These are phyloP conservation scores for Candida nitratophila DNA, from an alignment of 805 yeast genomes.

Conservation along the genomic window DNA sequence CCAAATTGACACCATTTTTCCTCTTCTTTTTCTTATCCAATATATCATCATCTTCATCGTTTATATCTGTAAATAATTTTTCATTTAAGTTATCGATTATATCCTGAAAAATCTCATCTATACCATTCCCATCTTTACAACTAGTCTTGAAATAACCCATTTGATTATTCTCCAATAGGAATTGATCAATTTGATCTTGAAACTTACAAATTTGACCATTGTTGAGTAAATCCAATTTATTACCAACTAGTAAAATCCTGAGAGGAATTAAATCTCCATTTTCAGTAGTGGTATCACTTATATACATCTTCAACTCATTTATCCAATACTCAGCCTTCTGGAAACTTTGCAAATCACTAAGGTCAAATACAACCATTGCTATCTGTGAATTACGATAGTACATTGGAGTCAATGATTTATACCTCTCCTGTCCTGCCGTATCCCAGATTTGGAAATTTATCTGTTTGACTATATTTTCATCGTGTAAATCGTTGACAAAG, in stretches of 20 bases:
- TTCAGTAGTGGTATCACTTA: conserved; percentile 13
- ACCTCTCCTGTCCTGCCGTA: conserved; percentile 93
- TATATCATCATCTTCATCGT: conserved; percentile 7
- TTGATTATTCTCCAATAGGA: conserved; percentile 14
- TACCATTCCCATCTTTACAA: conserved; percentile 66
- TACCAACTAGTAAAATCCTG: conserved; percentile 60
- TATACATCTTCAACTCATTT: conserved; percentile 51
- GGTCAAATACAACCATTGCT: conserved; percentile 85
- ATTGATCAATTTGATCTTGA: conserved; percentile 14
- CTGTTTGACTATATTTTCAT: conserved; percentile 17
- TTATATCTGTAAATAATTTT: conserved; percentile 16
- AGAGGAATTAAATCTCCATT: conserved; percentile 16
- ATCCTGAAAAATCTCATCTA: conserved; percentile 35
- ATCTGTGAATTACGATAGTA: conserved; percentile 74
- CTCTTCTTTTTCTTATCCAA: conserved; percentile 4
- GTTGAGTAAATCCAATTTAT: conserved; percentile 61
- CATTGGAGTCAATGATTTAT: conserved; percentile 78
- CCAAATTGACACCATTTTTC: neutral
- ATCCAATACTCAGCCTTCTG: conserved; percentile 83
- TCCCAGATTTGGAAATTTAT: conserved; percentile 76
- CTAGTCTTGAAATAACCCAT: conserved; percentile 40
- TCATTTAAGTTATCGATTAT: conserved; percentile 23
- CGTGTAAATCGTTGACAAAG: conserved; percentile 21
- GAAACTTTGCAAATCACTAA: conserved; percentile 48
- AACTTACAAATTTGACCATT: conserved; percentile 11